Evolutionary conservation across 2,329 filamentous ascomycete species (phyloP).

Genomic region (Colletotrichum siamense): DNA sequence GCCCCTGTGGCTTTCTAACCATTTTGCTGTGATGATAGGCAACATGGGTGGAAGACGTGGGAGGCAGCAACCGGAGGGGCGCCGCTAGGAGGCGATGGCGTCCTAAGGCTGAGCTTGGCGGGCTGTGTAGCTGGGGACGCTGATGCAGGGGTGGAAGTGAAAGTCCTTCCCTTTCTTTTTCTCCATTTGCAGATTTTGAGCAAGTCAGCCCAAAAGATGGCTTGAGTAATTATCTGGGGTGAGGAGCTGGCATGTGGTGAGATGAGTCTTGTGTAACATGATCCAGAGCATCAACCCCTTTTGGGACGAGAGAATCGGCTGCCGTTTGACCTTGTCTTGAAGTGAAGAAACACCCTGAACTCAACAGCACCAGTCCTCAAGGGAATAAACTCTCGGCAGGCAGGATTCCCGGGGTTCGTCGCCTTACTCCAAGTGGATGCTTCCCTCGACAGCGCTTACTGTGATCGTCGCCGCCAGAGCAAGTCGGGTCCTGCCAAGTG

Average conservation of each 20-base stretch:
- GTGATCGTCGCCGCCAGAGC: not conserved
- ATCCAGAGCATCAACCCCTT: not conserved
- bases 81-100: not conserved
- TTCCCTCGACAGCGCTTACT: not conserved
- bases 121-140: not conserved
- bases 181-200: not conserved
- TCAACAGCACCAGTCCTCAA: not conserved
- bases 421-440: not conserved
- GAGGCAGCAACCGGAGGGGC: not conserved
- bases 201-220: not conserved
- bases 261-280: not conserved
- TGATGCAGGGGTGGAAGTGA: not conserved
- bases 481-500: not conserved
- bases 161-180: not conserved
- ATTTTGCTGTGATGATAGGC: not conserved
- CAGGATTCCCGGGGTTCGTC: not conserved
- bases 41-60: not conserved
- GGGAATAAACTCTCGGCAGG: not conserved
- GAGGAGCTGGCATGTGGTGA: not conserved
- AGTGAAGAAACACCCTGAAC: not conserved
- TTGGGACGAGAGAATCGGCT: not conserved
- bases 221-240: not conserved
- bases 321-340: not conserved
- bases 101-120: slow-evolving; percentile 17
- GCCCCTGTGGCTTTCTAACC: not conserved